Evolutionary conservation across 768 basidiomycete genomes (phyloP).

Genomic region (Calocera viscosa): DNA sequence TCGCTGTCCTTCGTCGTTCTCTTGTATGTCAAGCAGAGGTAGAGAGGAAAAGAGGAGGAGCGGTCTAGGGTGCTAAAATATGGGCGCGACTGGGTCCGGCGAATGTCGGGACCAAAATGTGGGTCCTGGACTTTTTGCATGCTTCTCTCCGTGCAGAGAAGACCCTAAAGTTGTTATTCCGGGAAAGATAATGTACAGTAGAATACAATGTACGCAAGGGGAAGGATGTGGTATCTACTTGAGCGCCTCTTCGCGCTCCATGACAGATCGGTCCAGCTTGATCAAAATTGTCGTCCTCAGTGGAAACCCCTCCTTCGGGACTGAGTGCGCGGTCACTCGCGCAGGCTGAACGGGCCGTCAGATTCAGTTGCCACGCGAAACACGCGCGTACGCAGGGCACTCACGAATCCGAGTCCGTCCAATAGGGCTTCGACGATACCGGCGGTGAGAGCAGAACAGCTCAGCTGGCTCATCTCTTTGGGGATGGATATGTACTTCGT

Average conservation of each 20-base stretch:
- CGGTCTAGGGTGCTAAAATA: background rate
- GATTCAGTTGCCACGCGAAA: background rate
- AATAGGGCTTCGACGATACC: conserved; percentile 95
- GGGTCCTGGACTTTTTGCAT: background rate
- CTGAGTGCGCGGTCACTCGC: conserved; percentile 89
- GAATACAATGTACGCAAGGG: background rate
- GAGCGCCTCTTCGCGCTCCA: conserved; percentile 86
- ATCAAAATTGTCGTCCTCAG: conserved; percentile 91
- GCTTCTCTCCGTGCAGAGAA: background rate
- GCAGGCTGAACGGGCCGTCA: conserved; percentile 52
- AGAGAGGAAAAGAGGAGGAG: background rate
- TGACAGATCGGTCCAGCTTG: conserved; percentile 83
- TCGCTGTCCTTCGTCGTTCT: background rate
- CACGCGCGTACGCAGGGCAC: conserved; percentile 28
- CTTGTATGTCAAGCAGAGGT: background rate
- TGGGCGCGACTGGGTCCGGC: background rate
- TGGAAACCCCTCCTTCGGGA: conserved; percentile 67
- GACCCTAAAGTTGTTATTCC: background rate
- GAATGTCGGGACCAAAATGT: background rate
- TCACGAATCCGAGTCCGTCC: conserved; percentile 84
- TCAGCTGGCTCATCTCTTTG: conserved; percentile 82
- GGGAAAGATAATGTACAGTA: background rate
- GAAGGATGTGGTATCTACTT: conserved; percentile 35
- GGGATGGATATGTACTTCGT: conserved; percentile 90
- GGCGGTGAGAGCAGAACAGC: conserved; percentile 94